Base-by-base conservation (phyloP, 257 asterid genomes). In the Mitragyna speciosa region DNA sequence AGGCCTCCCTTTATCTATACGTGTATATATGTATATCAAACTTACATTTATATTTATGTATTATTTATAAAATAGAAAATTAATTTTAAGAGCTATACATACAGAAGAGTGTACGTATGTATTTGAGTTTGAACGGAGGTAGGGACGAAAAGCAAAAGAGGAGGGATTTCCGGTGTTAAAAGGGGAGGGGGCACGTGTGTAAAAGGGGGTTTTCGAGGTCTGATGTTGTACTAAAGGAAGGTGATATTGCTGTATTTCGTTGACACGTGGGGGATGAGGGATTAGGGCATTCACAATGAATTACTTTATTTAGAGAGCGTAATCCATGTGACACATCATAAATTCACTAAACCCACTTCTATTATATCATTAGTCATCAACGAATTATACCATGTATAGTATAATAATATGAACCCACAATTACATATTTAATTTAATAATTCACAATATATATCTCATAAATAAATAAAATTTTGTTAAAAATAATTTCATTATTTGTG, bases 91-190 rank as follows among this genome's bases (percentile, higher is more conserved):
- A 59, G 65, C 5, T 7, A 20, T n/a, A 61, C 8, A 24, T 26
- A 61, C 15, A n/a, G 15, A n/a, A 61, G 33, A 9, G 31, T 61
- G 16, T 61, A 24, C 5, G 26, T 22, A 58, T 20, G 20, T 20
- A 24, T 22, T 6, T 7, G 81, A 76, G 82, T 33, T 69, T 77
- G 87, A 76, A 84, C 83, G 83, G 87, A 67, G 83, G 36, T 69
- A 74, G 80, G 82, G 82, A 30, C 26, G 81, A n/a, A 49, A 48
- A 72, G 63, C 72, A 73, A 81, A 41, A 20, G 76, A 26, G 73
- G 92, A 88, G 92, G 91, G 83, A 88, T 82, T 88, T 87, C 87
- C 91, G 95, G 87, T 95, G 90, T 83, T 78, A 70, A 78, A 87
- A 81, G 24, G 83, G 88, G 82, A 76, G 76, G 28, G 15, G 82